Evolutionary conservation across 192 early-diverging fungal genomes (phyloP).

Genomic region (Backusella morwellensis): DNA sequence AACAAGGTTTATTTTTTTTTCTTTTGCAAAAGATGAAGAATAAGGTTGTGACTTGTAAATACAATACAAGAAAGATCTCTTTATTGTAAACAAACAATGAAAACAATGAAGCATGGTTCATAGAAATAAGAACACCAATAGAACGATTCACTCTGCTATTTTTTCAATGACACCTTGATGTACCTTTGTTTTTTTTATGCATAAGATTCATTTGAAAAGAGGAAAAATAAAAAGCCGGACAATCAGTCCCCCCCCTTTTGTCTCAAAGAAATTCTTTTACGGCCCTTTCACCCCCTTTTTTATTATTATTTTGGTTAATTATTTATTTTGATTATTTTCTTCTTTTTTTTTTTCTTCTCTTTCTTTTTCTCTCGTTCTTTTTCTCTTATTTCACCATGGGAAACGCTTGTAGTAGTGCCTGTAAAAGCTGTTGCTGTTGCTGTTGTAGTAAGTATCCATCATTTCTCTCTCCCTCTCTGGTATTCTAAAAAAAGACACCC

Average conservation of each 20-base stretch:
- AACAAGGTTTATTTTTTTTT: too few relatives aligned
- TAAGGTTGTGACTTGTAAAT: neutral
- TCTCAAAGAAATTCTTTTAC: neutral
- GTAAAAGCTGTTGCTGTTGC: neutral
- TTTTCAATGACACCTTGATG: neutral
- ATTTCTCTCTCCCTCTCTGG: neutral
- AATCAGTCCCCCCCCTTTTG: neutral
- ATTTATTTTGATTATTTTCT: neutral
- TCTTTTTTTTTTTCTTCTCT: neutral
- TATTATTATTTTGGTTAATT: neutral
- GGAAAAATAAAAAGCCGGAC: neutral
- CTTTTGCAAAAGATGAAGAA: neutral
- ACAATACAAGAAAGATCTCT: neutral
- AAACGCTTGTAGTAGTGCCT: constrained; percentile 8
- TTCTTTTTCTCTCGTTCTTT: neutral
- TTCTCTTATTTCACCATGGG: constrained; percentile 3
- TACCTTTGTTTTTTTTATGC: too few relatives aligned
- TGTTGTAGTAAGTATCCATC: neutral
- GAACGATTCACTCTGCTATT: neutral
- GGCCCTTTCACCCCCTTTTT: neutral
- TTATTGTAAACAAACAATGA: neutral
- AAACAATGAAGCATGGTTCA: neutral
- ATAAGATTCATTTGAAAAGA: neutral
- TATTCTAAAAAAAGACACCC: constrained; percentile 22
- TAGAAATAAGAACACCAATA: too few relatives aligned